Percentiles rank a stretch among this genome's conserved stretches.
These are phyloP conservation scores for Uromyces viciae-fabae DNA, from an alignment of 1,284 basidiomycete species.

Conservation along the genomic window DNA sequence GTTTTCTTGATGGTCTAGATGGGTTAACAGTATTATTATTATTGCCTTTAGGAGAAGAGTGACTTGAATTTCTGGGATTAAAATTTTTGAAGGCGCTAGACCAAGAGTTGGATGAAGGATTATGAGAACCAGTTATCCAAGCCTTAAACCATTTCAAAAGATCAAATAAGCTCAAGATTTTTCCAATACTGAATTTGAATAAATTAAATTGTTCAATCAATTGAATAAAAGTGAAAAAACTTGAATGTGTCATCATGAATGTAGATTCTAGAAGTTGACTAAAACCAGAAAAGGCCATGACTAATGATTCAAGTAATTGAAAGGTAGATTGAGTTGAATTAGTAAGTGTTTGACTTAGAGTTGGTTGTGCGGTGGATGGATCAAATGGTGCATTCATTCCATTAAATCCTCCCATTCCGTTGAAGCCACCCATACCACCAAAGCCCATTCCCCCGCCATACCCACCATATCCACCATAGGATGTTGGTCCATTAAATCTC, in stretches of 20 bases:
- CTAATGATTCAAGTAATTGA: constrained; percentile 84
- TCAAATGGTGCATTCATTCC: constrained; percentile 54
- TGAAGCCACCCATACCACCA: constrained; percentile 48
- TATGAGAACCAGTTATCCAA: constrained; percentile 48
- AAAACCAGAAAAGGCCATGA: constrained; percentile 90
- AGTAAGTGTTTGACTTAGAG: constrained; percentile 81
- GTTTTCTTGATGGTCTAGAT: constrained; percentile 64
- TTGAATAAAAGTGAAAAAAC: constrained; percentile 98
- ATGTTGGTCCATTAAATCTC: constrained; percentile 54
- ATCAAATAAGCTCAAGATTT: constrained; percentile 87
- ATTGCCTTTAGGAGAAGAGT: constrained; percentile 4
- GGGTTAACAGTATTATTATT: constrained; percentile 1
- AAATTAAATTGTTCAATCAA: constrained; percentile 92
- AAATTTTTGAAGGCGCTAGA: constrained; percentile 53
- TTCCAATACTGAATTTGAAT: constrained; percentile 84
- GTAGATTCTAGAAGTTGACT: constrained; percentile 97
- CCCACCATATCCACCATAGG: constrained; percentile 57
- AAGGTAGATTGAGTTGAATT: constrained; percentile 87
- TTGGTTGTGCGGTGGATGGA: constrained; percentile 56
- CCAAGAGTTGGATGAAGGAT: constrained; percentile 44
- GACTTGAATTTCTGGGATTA: constrained; percentile 35
- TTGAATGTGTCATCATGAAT: constrained; percentile 97
- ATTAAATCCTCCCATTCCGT: constrained; percentile 59
- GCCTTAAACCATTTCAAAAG: constrained; percentile 46
- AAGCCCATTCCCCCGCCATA: constrained; percentile 57